phyloP scores from a whole-genome alignment of 2,329 filamentous ascomycete genomes.

The Ceratocystis eucalypticola region DNA sequence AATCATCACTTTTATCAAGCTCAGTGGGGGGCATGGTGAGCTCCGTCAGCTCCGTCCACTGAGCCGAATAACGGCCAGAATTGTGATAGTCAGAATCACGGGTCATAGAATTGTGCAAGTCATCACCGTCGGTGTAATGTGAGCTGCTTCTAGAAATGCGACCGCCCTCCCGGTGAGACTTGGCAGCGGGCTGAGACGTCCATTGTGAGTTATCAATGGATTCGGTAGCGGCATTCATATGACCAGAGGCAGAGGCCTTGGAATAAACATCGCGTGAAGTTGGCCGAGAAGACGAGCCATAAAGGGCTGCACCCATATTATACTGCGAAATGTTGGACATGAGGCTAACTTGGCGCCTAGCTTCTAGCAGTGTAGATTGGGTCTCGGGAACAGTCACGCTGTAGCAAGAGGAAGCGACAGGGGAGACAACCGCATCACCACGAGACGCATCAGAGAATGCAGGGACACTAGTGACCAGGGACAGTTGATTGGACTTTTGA shows the following conservation, averaged over 20 bases:
- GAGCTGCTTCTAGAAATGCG: conserved; percentile 18
- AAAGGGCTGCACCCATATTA: conserved; percentile 15
- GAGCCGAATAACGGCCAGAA: conserved; percentile 16
- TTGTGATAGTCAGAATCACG: conserved; percentile 12
- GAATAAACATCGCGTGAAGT: conserved; percentile 12
- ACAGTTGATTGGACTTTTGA: background rate
- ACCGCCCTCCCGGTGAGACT: conserved; percentile 6
- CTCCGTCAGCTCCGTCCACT: conserved; percentile 18
- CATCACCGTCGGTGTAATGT: conserved; percentile 14
- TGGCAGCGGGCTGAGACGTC: background rate
- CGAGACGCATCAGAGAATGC: background rate
- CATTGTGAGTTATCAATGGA: background rate
- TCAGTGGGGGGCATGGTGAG: conserved; percentile 17
- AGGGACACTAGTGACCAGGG: conserved; percentile 2
- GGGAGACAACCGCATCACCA: conserved; percentile 15
- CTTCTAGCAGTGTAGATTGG: conserved; percentile 16
- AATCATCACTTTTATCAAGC: conserved; percentile 16
- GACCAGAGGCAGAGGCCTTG: background rate
- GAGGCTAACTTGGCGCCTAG: conserved; percentile 18
- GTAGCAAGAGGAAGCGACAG: conserved; percentile 17
- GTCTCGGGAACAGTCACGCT: conserved; percentile 19
- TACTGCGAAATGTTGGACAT: conserved; percentile 20
- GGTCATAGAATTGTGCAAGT: conserved; percentile 10
- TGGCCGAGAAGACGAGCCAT: conserved; percentile 13
- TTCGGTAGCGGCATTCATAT: conserved; percentile 1